Percentiles rank a stretch among this genome's conserved stretches.
phyloP scores from a whole-genome alignment of 2,329 filamentous ascomycete genomes.

The Trichoderma koningii region DNA sequence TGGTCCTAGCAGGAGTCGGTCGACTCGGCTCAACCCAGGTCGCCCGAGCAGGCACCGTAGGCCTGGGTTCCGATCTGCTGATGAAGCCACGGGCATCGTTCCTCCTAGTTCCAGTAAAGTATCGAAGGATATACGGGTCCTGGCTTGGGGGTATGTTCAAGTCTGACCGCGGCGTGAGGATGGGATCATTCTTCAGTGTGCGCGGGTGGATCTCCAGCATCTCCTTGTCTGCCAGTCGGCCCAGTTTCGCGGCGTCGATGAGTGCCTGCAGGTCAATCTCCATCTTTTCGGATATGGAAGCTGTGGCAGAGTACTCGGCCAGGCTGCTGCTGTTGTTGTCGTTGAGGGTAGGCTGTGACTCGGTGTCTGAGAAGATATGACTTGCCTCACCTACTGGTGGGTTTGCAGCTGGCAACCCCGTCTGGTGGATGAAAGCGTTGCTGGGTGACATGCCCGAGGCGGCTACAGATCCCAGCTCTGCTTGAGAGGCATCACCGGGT shows the following conservation, averaged over 20 bases:
- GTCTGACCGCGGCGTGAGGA: constrained; percentile 38
- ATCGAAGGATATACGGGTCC: constrained; percentile 40
- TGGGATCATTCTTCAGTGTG: constrained; percentile 45
- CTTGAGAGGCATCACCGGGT: constrained; percentile 29
- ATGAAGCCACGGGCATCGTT: not conserved
- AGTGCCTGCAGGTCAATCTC: constrained; percentile 39
- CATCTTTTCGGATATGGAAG: constrained; percentile 20
- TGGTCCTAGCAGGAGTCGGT: constrained; percentile 25
- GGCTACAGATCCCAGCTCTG: constrained; percentile 35
- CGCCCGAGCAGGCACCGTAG: constrained; percentile 21
- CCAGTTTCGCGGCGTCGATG: constrained; percentile 39
- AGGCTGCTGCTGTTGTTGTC: constrained; percentile 4
- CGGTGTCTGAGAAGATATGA: not conserved
- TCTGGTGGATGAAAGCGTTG: constrained; percentile 1
- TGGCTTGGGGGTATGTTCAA: constrained; percentile 45
- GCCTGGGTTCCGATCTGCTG: constrained; percentile 26
- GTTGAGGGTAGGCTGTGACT: not conserved
- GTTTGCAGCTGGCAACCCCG: not conserved
- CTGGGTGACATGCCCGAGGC: constrained; percentile 27
- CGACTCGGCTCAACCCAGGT: constrained; percentile 33
- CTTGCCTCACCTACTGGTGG: not conserved
- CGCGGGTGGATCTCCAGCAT: constrained; percentile 45
- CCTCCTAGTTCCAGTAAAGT: constrained; percentile 31
- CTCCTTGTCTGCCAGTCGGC: constrained; percentile 34
- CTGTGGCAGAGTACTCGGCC: constrained; percentile 5